Evolutionary conservation across 208 protist genomes (phyloP).

Genomic region (Strigomonas culicis): DNA sequence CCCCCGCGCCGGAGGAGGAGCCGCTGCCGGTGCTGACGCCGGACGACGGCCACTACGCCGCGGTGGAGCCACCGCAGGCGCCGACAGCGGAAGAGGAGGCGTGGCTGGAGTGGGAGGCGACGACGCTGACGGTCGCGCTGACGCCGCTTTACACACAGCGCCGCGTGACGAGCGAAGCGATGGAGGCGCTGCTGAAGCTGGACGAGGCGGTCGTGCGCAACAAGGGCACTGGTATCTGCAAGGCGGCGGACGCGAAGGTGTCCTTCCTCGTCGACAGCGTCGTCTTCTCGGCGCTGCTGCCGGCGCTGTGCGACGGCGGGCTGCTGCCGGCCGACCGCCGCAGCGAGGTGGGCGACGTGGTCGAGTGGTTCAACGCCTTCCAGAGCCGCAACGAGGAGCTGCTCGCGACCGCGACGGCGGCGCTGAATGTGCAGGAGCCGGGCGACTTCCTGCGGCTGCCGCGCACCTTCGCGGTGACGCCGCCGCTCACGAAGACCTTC

Average conservation of each 20-base stretch:
- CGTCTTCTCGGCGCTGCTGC: slow-evolving; percentile 66
- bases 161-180: slow-evolving; percentile 40
- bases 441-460: slow-evolving; percentile 79
- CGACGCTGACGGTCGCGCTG: slow-evolving; percentile 51
- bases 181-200: slow-evolving; percentile 48
- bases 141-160: slow-evolving; percentile 73
- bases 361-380: slow-evolving; percentile 76
- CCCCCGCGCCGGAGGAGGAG: not conserved
- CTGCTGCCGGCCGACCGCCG: slow-evolving; percentile 44
- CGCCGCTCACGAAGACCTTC: slow-evolving; percentile 69
- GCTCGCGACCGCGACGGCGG: slow-evolving; percentile 53
- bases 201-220: slow-evolving; percentile 46
- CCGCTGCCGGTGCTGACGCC: not conserved
- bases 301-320: slow-evolving; percentile 79
- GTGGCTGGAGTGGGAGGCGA: slow-evolving; percentile 85
- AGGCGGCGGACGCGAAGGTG: not conserved
- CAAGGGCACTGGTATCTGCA: slow-evolving; percentile 17
- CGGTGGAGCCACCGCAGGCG: slow-evolving; percentile 1
- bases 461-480: slow-evolving; percentile 62
- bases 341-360: slow-evolving; percentile 44
- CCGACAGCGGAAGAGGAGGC: slow-evolving; percentile 57
- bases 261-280: slow-evolving; percentile 77
- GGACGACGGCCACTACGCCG: not conserved
- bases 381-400: slow-evolving; percentile 40
- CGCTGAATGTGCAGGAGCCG: slow-evolving; percentile 75